Percentiles rank a stretch among this genome's conserved stretches.
Conservation (phyloP, 1,284 basidiomycete genomes). For the Rhodofomes roseus region DNA sequence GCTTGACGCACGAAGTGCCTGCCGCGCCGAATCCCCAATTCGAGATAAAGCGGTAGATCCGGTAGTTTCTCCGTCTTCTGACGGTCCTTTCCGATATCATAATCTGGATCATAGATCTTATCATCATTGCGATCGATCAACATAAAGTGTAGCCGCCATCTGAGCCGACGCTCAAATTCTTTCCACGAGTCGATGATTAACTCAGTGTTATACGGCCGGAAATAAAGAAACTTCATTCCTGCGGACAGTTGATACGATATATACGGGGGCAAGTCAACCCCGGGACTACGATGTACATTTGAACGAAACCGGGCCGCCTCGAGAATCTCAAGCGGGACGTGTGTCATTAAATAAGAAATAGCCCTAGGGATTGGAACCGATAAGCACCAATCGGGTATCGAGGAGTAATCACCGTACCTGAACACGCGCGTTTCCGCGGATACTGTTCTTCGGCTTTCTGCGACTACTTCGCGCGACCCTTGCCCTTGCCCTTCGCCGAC, state of each 20-base stretch:
- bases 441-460: too few relatives aligned
- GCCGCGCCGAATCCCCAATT: too few relatives aligned
- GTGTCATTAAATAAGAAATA: not conserved
- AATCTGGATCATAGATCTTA: not conserved
- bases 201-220: not conserved
- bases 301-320: not conserved
- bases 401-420: too few relatives aligned
- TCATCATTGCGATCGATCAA: not conserved
- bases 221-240: not conserved
- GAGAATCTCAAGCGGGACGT: not conserved
- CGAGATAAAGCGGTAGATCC: too few relatives aligned
- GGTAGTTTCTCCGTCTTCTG: too few relatives aligned
- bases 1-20: too few relatives aligned
- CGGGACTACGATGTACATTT: not conserved
- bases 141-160: not conserved
- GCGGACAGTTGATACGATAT: not conserved
- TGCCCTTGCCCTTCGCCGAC: too few relatives aligned
- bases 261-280: not conserved
- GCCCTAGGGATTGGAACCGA: not conserved
- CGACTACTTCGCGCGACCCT: too few relatives aligned
- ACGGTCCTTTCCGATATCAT: not conserved
- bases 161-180: not conserved
- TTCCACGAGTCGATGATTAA: not conserved
- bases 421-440: too few relatives aligned
- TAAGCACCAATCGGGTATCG: too few relatives aligned